These are phyloP conservation scores for Wallacemonas rigidus DNA, from an alignment of 208 protist species.

Conservation along the genomic window DNA sequence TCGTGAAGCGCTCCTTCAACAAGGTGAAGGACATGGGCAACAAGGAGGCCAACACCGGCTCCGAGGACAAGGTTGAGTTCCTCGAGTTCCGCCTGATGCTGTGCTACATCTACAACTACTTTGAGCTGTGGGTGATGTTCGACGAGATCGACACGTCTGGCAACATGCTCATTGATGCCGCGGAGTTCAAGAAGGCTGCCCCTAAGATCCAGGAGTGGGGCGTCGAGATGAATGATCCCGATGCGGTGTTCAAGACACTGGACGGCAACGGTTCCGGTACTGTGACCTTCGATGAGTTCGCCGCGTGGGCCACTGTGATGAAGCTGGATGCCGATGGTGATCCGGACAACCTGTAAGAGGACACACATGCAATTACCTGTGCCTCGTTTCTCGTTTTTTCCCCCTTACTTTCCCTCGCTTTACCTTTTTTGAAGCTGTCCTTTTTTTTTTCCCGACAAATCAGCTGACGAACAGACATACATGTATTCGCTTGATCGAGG, in stretches of 20 bases:
- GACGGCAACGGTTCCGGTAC: slow-evolving; percentile 43
- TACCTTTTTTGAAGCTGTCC: no score
- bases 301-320: slow-evolving; percentile 31
- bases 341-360: not conserved
- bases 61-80: slow-evolving; percentile 38
- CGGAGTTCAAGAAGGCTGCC: slow-evolving; percentile 38
- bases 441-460: not conserved
- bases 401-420: not conserved
- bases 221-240: slow-evolving; percentile 31
- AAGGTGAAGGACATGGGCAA: slow-evolving; percentile 40
- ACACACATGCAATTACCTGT: not conserved
- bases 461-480: no score
- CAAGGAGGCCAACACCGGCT: slow-evolving; percentile 22
- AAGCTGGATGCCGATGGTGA: slow-evolving; percentile 33
- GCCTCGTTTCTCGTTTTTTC: slow-evolving; percentile 3
- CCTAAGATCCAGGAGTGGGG: slow-evolving; percentile 46
- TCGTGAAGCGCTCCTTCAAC: slow-evolving; percentile 54
- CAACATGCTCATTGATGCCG: slow-evolving; percentile 34
- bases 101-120: slow-evolving; percentile 23
- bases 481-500: no score
- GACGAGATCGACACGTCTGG: slow-evolving; percentile 40
- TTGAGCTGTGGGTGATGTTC: slow-evolving; percentile 49
- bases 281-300: slow-evolving; percentile 59
- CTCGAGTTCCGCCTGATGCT: slow-evolving; percentile 55
- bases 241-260: slow-evolving; percentile 37